Evolutionary conservation across 192 early-diverging fungal genomes (phyloP), one percentile per base, ranked within the genome.

Genomic region (Coemansia sp.): DNA sequence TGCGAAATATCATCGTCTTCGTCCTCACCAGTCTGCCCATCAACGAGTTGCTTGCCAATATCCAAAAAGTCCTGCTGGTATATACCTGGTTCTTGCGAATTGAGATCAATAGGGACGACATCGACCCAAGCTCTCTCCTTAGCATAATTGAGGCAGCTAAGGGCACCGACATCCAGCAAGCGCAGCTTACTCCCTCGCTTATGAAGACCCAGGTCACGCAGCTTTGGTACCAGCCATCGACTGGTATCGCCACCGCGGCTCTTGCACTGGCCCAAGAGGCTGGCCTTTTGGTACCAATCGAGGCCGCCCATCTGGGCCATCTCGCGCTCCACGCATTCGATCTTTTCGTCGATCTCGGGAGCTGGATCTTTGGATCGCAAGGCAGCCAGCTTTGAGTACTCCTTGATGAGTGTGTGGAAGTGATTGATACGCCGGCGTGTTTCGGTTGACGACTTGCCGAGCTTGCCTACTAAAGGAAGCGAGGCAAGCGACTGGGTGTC

Each of bases 271-370:
- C 94, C 95, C 51, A 90, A 67, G 0, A 93, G 84, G 1, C 88
- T 90, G 0, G 95, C 95, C 55, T 88, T 85, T 53, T 97, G 95
- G 67, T 97, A 97, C 75, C 89, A 90, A 64, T 97, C 88, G 34
- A 97, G 69, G 0, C 95, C 95, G 25, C 95, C 95, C 66, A 97
- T 83, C 11, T 79, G 66, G 27, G 74, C 68, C 74, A 82, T 76
- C 61, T 76, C 79, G 31, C 25, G 42, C 53, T 66, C 61, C 7
- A 80, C 61, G 14, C 34, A 8, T 8, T 42, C 59, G 34, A 72
- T 73, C 32, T 50, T 46, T 63, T 53, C 75, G 19, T 92, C 87
- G 72, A 96, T 81, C 60, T 84, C 84, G 8, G 78, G 58, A 53
- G 80, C 79, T 41, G 67, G 67, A 2, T 48, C 55, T 8, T 67